A percentile compares a stretch with the other conserved stretches of the same genome.
Evolutionary conservation across 23 red algal species (phyloP).

Genomic region (Gracilariopsis chorda): DNA sequence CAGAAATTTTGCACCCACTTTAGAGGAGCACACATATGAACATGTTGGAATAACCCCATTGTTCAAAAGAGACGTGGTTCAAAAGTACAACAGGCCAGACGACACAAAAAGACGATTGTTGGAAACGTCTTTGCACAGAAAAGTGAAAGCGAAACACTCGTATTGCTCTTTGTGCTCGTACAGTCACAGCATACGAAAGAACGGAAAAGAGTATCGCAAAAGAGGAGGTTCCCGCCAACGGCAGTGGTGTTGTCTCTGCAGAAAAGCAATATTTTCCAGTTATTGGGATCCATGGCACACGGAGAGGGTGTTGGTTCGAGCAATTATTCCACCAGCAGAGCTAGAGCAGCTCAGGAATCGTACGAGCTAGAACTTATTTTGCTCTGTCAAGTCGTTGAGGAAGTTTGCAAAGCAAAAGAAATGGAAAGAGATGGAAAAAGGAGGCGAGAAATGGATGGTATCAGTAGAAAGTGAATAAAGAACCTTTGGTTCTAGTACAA

Average conservation of each 20-base stretch:
- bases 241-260: background rate
- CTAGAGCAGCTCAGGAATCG: background rate
- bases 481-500: too few species aligned
- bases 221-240: background rate
- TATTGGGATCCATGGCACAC: background rate
- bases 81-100: background rate
- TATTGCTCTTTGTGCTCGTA: background rate
- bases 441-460: too few species aligned
- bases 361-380: too few species aligned
- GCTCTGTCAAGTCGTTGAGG: too few species aligned
- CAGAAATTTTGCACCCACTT: background rate
- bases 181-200: background rate
- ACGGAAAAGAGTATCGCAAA: background rate
- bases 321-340: background rate
- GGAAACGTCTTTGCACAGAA: background rate
- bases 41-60: background rate
- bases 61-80: background rate
- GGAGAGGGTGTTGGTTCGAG: background rate
- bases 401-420: too few species aligned
- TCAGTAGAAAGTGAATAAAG: too few species aligned
- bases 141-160: background rate
- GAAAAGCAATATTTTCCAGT: background rate
- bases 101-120: background rate
- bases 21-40: background rate
- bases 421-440: too few species aligned